Evolutionary conservation across 768 basidiomycete species (phyloP), one percentile per base, ranked within the genome.

Genomic region (Symmetrospora coprosmae): DNA sequence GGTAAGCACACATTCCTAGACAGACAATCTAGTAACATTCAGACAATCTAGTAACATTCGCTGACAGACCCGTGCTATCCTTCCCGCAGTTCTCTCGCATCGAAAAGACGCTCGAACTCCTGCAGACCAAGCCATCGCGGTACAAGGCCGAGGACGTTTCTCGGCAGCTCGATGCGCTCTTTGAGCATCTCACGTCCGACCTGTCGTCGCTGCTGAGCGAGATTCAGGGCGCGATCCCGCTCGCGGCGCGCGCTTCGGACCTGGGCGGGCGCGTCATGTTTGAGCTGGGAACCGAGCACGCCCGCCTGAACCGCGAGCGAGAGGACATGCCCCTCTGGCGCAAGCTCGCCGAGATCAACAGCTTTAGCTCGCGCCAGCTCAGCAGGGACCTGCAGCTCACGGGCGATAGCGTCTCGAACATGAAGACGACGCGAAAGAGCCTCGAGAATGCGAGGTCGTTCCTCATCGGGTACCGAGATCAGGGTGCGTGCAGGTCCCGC

Each of bases 191-290:
- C 19, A 39, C 47, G 2, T 6, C 47, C 34, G 55, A 61, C 7
- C 66, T 71, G 28, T n/a, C 51, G 1, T 37, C 49, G 23, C 67
- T 71, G 46, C 63, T 70, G 33, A 9, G 21, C 2, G 55, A 66
- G 1, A 65, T 71, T 38, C 69, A 71, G 53, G 17, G 23, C 7
- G 63, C 69, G 2, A 55, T 70, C 17, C 69, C 69, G 1, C 34
- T 59, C 28, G 69, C 70, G 2, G 51, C 62, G 0, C 58, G 46
- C 2, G 69, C 70, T 2, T 63, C 64, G 8, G 60, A 63, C 30
- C 43, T 64, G 2, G 67, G 67, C 1, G 60, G 60, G 0, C 27
- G 37, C 4, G 59, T 71, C 28, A 62, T 60, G 21, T 38, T 41
- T 4, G 51, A 61, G 13, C 34, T 70, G 16, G 35, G 55, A 9